Evolutionary conservation across 257 asterid genomes (phyloP).

Genomic region (Solanum sejunctum): DNA sequence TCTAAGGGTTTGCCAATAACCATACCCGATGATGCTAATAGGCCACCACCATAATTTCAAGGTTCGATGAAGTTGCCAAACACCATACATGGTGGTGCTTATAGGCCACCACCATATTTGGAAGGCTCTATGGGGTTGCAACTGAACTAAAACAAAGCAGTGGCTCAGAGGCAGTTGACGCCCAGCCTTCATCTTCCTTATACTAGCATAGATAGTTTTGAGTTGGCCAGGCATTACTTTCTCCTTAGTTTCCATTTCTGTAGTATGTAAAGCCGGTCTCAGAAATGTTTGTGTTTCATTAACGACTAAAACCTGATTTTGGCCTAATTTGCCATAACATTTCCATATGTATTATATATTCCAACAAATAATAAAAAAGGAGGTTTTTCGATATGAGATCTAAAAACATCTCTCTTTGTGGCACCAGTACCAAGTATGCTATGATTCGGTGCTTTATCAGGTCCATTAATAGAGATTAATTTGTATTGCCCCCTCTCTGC

Average conservation of each 20-base stretch:
- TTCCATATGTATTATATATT: background rate
- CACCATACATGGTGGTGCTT: background rate
- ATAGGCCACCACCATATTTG: background rate
- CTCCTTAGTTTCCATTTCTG: constrained; percentile 1
- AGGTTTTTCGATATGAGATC: too few relatives aligned
- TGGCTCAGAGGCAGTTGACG: constrained; percentile 11
- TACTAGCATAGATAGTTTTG: background rate
- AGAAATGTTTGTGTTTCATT: background rate
- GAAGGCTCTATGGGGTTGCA: background rate
- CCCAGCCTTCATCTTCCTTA: constrained; percentile 18
- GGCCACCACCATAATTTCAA: background rate
- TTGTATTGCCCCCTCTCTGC: too few relatives aligned
- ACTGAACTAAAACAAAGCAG: constrained; percentile 19
- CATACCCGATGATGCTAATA: background rate
- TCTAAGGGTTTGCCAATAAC: background rate
- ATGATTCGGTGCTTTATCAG: too few relatives aligned
- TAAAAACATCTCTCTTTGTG: too few relatives aligned
- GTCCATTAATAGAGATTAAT: too few relatives aligned
- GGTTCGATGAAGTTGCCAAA: background rate
- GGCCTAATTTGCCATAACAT: background rate
- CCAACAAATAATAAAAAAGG: too few relatives aligned
- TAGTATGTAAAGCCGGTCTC: background rate
- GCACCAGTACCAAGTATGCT: too few relatives aligned
- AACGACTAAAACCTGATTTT: background rate
- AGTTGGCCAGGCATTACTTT: background rate